Percentiles rank a stretch among this genome's conserved stretches.
phyloP scores from a whole-genome alignment of 2,329 filamentous ascomycete genomes.

The Pestalotiopsis fici region DNA sequence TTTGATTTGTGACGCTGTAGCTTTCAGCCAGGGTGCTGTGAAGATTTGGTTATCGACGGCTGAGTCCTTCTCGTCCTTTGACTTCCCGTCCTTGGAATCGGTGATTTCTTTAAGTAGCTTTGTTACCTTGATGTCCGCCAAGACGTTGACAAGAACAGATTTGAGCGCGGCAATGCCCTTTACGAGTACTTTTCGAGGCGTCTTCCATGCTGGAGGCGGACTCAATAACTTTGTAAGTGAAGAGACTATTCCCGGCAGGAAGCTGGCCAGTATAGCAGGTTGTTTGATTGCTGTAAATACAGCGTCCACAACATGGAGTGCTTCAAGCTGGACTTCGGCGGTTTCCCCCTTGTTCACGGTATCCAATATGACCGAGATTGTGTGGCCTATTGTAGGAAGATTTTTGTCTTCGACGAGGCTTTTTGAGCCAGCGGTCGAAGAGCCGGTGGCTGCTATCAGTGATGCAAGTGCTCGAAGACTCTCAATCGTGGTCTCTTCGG shows the following conservation, averaged over 20 bases:
- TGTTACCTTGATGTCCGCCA: slow-evolving; percentile 59
- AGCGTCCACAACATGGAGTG: slow-evolving; percentile 63
- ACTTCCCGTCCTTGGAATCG: slow-evolving; percentile 19
- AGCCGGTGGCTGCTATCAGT: slow-evolving; percentile 62
- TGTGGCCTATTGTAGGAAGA: slow-evolving; percentile 79
- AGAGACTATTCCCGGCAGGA: slow-evolving; percentile 87
- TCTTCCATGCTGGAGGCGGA: slow-evolving; percentile 60
- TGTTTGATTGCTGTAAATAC: slow-evolving; percentile 69
- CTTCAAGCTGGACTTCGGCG: slow-evolving; percentile 69
- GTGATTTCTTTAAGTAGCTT: slow-evolving; percentile 41
- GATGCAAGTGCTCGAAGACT: slow-evolving; percentile 70
- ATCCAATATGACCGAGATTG: slow-evolving; percentile 78
- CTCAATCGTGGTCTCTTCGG: slow-evolving; percentile 75
- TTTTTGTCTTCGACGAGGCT: slow-evolving; percentile 58
- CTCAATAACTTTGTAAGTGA: slow-evolving; percentile 75
- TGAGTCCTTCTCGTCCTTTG: slow-evolving; percentile 18
- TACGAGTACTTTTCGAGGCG: slow-evolving; percentile 62
- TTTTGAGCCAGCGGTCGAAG: slow-evolving; percentile 48
- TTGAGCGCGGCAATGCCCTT: slow-evolving; percentile 61
- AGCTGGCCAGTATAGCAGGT: slow-evolving; percentile 75
- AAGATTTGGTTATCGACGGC: slow-evolving; percentile 39
- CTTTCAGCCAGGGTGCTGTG: slow-evolving; percentile 70
- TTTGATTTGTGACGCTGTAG: slow-evolving; percentile 79
- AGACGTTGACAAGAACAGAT: slow-evolving; percentile 52
- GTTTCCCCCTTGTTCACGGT: slow-evolving; percentile 66